These are phyloP conservation scores for Pulveroboletus sp. DNA, from an alignment of 768 basidiomycete genomes.

Conservation along the genomic window DNA sequence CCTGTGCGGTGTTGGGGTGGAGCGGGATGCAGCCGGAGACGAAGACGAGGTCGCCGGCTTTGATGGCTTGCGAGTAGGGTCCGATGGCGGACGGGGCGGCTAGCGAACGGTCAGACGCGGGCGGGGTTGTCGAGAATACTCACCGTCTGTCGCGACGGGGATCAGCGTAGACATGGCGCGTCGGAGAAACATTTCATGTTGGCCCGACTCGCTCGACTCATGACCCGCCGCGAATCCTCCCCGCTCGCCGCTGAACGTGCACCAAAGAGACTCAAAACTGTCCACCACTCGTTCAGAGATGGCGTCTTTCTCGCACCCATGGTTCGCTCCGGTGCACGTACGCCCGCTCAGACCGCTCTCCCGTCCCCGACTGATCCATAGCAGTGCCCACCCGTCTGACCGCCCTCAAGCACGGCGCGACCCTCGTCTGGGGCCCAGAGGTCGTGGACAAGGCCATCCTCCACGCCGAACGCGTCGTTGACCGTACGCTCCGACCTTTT, in stretches of 20 bases:
- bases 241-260: slow-evolving; percentile 33
- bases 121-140: neutral
- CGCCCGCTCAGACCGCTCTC: slow-evolving; percentile 29
- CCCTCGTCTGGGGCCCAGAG: slow-evolving; percentile 95
- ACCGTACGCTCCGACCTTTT: slow-evolving; percentile 54
- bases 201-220: too few species aligned
- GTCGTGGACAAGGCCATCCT: slow-evolving; percentile 95
- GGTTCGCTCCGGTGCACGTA: slow-evolving; percentile 91
- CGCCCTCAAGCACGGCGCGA: slow-evolving; percentile 89
- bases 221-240: slow-evolving; percentile 44
- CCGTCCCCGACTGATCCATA: slow-evolving; percentile 4
- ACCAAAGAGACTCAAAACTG: slow-evolving; percentile 52
- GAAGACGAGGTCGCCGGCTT: slow-evolving; percentile 80
- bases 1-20: slow-evolving; percentile 61
- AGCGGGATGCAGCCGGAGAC: slow-evolving; percentile 87
- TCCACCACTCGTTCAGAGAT: slow-evolving; percentile 75
- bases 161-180: slow-evolving; percentile 25
- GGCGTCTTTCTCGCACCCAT: slow-evolving; percentile 97
- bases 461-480: slow-evolving; percentile 75
- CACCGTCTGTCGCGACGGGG: slow-evolving; percentile 34
- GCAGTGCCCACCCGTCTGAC: slow-evolving; percentile 82
- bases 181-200: neutral
- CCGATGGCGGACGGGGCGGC: slow-evolving; percentile 79
- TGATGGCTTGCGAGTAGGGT: slow-evolving; percentile 87
- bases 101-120: slow-evolving; percentile 23